Percentiles rank a stretch among this genome's conserved stretches.
These are phyloP conservation scores for Metschnikowia henanensis DNA, from an alignment of 805 yeast species.

Conservation along the genomic window DNA sequence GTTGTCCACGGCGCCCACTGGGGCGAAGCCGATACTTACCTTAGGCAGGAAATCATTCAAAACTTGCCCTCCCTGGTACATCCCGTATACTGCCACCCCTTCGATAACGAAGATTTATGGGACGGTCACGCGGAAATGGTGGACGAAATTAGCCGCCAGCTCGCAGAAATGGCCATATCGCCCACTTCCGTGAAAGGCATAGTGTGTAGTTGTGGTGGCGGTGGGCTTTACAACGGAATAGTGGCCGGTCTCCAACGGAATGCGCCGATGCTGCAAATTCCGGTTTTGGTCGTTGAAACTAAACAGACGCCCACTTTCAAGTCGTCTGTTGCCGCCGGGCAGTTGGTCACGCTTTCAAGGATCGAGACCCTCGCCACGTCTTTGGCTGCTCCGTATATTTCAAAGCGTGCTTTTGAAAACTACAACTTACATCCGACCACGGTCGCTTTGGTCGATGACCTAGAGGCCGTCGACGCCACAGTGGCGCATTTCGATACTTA, in stretches of 20 bases:
- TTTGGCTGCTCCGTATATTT: slow-evolving; percentile 59
- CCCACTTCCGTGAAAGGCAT: slow-evolving; percentile 38
- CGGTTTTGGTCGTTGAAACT: slow-evolving; percentile 51
- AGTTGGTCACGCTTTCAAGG: slow-evolving; percentile 43
- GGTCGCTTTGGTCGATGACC: slow-evolving; percentile 41
- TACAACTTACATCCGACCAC: slow-evolving; percentile 29
- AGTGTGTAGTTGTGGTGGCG: slow-evolving; percentile 59
- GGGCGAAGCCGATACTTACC: slow-evolving; percentile 50
- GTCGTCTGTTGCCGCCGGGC: slow-evolving; percentile 46
- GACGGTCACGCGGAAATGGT: slow-evolving; percentile 47
- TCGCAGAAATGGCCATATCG: slow-evolving; percentile 17
- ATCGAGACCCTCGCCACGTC: slow-evolving; percentile 60
- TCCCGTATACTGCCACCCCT: slow-evolving; percentile 54
- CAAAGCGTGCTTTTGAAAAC: slow-evolving; percentile 41
- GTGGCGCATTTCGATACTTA: slow-evolving; percentile 49
- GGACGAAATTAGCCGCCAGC: slow-evolving; percentile 38
- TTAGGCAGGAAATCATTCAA: slow-evolving; percentile 26
- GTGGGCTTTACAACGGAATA: slow-evolving; percentile 55
- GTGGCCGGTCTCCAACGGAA: slow-evolving; percentile 40
- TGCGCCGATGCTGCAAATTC: slow-evolving; percentile 24
- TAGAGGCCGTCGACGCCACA: slow-evolving; percentile 57
- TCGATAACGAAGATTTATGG: slow-evolving; percentile 51
- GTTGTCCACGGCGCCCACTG: slow-evolving; percentile 46
- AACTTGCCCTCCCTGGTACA: slow-evolving; percentile 20
- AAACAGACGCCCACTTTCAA: slow-evolving; percentile 59